Conservation (phyloP, 768 basidiomycete genomes). For the Lactarius deliciosus region DNA sequence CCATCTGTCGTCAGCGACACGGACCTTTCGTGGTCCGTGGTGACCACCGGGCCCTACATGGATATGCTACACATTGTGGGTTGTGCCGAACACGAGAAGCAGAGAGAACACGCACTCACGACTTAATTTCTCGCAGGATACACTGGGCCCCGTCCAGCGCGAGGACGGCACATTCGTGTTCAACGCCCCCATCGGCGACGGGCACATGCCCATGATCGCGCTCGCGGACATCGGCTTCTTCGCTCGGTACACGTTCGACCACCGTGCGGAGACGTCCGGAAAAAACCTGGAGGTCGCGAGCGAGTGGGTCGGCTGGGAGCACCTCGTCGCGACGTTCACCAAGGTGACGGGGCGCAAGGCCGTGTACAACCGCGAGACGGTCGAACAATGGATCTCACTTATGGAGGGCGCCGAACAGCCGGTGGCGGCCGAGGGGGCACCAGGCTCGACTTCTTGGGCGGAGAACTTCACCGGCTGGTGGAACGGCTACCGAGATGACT, state of each 20-base stretch:
- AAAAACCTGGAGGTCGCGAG: constrained; percentile 34
- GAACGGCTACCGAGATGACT: constrained; percentile 44
- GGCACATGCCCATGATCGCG: constrained; percentile 35
- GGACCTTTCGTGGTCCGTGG: constrained; percentile 39
- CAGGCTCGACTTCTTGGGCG: constrained; percentile 31
- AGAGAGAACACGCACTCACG: background rate
- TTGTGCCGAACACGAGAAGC: background rate
- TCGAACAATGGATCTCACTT: constrained; percentile 32
- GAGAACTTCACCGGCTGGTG: constrained; percentile 48
- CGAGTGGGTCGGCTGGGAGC: constrained; percentile 32
- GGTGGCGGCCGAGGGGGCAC: constrained; percentile 28
- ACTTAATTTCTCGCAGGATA: constrained; percentile 8
- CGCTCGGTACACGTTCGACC: constrained; percentile 36
- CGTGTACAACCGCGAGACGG: constrained; percentile 24
- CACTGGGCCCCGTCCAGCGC: constrained; percentile 32
- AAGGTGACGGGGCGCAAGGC: constrained; percentile 35
- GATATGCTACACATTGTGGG: constrained; percentile 44
- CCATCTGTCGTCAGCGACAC: constrained; percentile 36
- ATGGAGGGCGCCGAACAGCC: constrained; percentile 29
- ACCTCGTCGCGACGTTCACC: constrained; percentile 35
- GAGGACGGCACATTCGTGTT: constrained; percentile 37
- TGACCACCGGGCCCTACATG: constrained; percentile 44
- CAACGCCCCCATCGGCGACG: constrained; percentile 33
- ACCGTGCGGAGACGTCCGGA: constrained; percentile 32
- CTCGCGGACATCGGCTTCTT: constrained; percentile 37